Base-by-base conservation (phyloP, 805 yeast species). In the Wickerhamomyces bisporus region DNA sequence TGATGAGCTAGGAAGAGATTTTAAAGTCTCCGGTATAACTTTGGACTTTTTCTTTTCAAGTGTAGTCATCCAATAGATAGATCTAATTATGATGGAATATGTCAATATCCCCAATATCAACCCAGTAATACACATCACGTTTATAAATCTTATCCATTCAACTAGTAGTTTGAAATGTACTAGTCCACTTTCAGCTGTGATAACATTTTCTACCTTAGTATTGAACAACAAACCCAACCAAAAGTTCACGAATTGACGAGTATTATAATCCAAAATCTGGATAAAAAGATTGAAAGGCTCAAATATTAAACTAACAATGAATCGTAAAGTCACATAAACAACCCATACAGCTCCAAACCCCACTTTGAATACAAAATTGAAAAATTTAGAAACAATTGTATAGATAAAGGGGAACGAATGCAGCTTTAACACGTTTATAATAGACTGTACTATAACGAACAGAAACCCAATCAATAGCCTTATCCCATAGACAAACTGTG, bases 31-130 rank as follows among this genome's bases (percentile, higher is more conserved):
- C 10, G 24, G 24, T 21, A 26, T 26, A 26, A 26, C n/a, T 26
- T 26, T 9, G 13, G 6, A 9, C 27, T 30, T 34, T 10, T 32
- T 24, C 16, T 43, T 42, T 12, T 47, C 54, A 14, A 46, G 24
- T 30, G 43, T 43, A 2, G 57, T 52, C 26, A 48, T 17, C 49
- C 52, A 40, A 24, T 48, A 53, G 9, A 53, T 51, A 17, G 42
- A 23, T 18, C 50, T 42, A 7, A 53, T 36, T 6, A 40, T 24
- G 1, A 47, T 43, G 30, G 48, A 53, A 34, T 53, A 53, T 1
- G 47, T 38, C n/a, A 45, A 30, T 7, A 51, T 36, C 3, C 57
- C 57, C 15, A 53, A 15, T 4, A 51, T 30, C 34, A 51, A 30
- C 1, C 48, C 47, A 0, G 50, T 40, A 20, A 53, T 41, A 12